Conservation (phyloP, 2,329 filamentous ascomycete species). For the Berkeleyomyces rouxiae region DNA sequence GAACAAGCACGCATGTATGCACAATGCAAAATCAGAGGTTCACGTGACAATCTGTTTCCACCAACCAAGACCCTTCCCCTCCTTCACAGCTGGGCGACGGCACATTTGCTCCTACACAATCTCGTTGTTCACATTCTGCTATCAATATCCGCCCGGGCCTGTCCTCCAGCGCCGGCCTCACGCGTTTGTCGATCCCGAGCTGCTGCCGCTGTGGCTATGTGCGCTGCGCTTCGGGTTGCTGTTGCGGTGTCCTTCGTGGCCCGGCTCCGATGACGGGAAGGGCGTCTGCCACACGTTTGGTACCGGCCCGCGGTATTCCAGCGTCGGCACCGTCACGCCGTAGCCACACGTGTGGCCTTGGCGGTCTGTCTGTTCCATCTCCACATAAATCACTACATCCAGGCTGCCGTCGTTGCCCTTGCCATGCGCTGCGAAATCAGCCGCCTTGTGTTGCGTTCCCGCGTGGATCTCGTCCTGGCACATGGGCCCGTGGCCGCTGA, state of each 20-base stretch:
- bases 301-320: conserved; percentile 27
- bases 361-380: conserved; percentile 69
- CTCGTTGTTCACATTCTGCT: no score
- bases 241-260: conserved; percentile 11
- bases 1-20: no score
- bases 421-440: conserved; percentile 38
- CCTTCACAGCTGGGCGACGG: no score
- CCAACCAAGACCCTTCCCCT: no score
- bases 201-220: neutral
- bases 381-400: conserved; percentile 73
- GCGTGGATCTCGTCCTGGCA: conserved; percentile 62
- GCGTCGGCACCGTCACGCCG: conserved; percentile 65
- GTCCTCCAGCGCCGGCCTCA: neutral
- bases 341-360: conserved; percentile 70
- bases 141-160: neutral
- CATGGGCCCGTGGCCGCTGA: conserved; percentile 54
- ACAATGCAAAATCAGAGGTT: no score
- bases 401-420: conserved; percentile 43
- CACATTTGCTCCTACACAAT: no score
- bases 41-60: no score
- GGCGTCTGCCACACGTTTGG: conserved; percentile 14
- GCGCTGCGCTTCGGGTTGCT: neutral
- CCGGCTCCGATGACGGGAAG: conserved; percentile 12
- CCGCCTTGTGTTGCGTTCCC: conserved; percentile 63
- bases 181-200: neutral